Evolutionary conservation across 176 grass and related monocot genomes (phyloP).

Genomic region (Bolboschoenus planiculmis): DNA sequence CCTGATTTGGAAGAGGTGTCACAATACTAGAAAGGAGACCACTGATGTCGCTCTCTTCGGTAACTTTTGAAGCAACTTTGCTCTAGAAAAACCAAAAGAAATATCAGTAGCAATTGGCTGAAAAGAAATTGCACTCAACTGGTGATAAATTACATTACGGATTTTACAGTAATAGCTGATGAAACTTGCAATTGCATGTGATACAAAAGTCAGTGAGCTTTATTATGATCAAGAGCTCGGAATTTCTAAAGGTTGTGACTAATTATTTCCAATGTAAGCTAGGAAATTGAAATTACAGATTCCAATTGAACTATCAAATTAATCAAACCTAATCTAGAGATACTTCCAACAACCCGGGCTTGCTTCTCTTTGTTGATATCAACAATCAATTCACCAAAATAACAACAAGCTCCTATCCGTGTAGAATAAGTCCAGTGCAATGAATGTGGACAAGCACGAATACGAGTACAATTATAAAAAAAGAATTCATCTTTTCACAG

Average conservation of each 20-base stretch:
- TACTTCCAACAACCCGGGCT: background rate
- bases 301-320: background rate
- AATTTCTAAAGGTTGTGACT: no score
- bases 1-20: constrained; percentile 28
- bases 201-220: background rate
- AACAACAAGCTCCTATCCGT: background rate
- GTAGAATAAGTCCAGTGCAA: background rate
- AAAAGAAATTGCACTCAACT: background rate
- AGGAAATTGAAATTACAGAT: background rate
- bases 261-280: no score
- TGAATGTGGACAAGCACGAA: background rate
- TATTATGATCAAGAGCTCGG: background rate
- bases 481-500: background rate
- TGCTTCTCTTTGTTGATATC: background rate
- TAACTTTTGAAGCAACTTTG: constrained; percentile 34
- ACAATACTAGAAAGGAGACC: constrained; percentile 44
- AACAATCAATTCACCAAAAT: background rate
- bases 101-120: constrained; percentile 11
- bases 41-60: constrained; percentile 43
- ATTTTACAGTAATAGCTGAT: background rate
- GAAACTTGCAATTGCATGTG: background rate
- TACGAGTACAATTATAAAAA: background rate
- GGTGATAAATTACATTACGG: background rate
- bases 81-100: constrained; percentile 34
- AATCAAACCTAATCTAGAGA: background rate